phyloP scores from a whole-genome alignment of 805 yeast species.

The Candida mattraensis region DNA sequence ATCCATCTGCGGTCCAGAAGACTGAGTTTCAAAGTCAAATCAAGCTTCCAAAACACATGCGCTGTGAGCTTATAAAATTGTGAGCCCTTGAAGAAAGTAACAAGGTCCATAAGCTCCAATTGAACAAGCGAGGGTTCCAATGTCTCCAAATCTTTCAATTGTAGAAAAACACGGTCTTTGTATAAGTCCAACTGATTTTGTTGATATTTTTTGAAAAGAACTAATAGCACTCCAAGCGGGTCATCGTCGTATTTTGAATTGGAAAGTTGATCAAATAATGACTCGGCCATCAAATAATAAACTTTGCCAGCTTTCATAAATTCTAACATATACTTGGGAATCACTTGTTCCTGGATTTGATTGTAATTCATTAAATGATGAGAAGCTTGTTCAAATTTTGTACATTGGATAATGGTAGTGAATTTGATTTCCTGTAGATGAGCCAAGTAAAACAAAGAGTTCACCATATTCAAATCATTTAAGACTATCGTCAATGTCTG shows the following conservation, averaged over 20 bases:
- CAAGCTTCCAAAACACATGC: slow-evolving; percentile 15
- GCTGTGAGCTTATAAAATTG: slow-evolving; percentile 7
- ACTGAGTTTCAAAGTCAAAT: not conserved
- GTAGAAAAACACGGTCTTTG: slow-evolving; percentile 5
- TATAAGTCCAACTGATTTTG: slow-evolving; percentile 5
- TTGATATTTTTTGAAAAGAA: slow-evolving; percentile 8
- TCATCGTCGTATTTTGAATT: slow-evolving; percentile 4
- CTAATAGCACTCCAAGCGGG: slow-evolving; percentile 7
- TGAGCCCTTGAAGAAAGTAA: slow-evolving; percentile 7
- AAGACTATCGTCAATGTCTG: slow-evolving; percentile 9
- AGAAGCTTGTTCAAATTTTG: slow-evolving; percentile 1
- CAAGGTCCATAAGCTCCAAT: slow-evolving; percentile 11
- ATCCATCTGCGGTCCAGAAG: slow-evolving; percentile 19
- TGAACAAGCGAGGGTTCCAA: slow-evolving; percentile 11
- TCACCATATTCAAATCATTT: slow-evolving; percentile 11
- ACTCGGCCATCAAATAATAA: slow-evolving; percentile 9
- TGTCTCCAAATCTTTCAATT: not conserved
- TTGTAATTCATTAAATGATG: slow-evolving; percentile 8
- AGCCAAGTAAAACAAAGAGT: slow-evolving; percentile 9
- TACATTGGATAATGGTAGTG: slow-evolving; percentile 13
- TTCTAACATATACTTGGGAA: slow-evolving; percentile 1
- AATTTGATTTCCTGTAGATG: slow-evolving; percentile 9
- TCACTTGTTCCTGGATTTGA: not conserved
- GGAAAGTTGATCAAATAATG: not conserved
- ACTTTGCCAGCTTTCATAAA: slow-evolving; percentile 4